A percentile compares a stretch with the other conserved stretches of the same genome.
phyloP scores from a whole-genome alignment of 768 basidiomycete species.

The Royoungia palumana region DNA sequence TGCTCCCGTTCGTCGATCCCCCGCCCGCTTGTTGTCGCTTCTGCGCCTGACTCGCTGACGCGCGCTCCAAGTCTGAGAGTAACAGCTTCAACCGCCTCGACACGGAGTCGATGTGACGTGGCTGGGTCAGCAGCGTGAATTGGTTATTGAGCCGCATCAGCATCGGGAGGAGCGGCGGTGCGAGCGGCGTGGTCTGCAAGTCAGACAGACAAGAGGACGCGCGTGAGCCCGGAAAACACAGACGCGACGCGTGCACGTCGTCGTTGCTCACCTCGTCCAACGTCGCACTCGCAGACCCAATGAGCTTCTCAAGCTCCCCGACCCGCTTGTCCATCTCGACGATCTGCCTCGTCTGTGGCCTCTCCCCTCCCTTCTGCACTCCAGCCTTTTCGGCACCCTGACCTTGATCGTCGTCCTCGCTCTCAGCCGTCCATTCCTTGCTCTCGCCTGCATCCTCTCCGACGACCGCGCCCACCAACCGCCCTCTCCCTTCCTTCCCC shows the following conservation, averaged over 20 bases:
- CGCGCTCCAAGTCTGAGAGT: constrained; percentile 87
- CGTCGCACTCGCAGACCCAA: constrained; percentile 77
- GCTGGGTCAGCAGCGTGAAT: constrained; percentile 86
- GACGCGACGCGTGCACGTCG: neutral
- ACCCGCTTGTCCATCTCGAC: constrained; percentile 82
- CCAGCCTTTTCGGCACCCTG: neutral
- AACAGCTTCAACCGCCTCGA: constrained; percentile 91
- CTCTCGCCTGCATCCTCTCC: constrained; percentile 3
- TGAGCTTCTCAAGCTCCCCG: constrained; percentile 73
- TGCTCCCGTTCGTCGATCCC: constrained; percentile 1
- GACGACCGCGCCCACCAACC: constrained; percentile 58
- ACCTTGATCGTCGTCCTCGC: constrained; percentile 2
- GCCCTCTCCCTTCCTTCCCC: constrained; percentile 62
- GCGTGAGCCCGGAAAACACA: constrained; percentile 8
- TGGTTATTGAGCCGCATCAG: constrained; percentile 82
- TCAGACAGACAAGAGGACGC: neutral
- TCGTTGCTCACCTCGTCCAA: constrained; percentile 70
- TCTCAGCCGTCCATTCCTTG: constrained; percentile 1
- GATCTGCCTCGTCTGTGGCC: constrained; percentile 45
- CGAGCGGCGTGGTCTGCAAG: constrained; percentile 62
- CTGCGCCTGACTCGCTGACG: constrained; percentile 41
- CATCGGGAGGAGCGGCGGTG: constrained; percentile 78
- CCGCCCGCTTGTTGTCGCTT: constrained; percentile 20
- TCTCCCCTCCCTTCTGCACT: constrained; percentile 2
- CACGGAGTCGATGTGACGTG: constrained; percentile 92